phyloP scores from a whole-genome alignment of 352 stramenopile genomes.

The Phytophthora brassicae region DNA sequence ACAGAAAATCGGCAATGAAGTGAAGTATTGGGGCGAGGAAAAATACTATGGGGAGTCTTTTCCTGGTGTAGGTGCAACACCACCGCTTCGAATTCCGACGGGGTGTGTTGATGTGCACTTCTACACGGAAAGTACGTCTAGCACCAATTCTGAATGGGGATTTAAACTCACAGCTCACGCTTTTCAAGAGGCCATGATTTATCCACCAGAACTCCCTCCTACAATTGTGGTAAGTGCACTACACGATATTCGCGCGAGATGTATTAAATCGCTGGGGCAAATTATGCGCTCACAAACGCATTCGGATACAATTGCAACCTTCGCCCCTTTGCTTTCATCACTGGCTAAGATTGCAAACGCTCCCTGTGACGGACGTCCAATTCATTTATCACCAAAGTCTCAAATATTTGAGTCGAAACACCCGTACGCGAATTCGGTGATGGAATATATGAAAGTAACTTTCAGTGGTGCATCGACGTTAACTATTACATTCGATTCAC shows the following conservation, averaged over 20 bases:
- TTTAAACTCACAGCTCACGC: conserved; percentile 80
- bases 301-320: conserved; percentile 11
- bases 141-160: conserved; percentile 63
- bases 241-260: conserved; percentile 57
- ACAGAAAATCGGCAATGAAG: conserved; percentile 13
- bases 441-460: conserved; percentile 79
- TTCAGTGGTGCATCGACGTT: conserved; percentile 69
- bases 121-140: conserved; percentile 54
- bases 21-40: conserved; percentile 65
- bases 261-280: conserved; percentile 52
- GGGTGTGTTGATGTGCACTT: conserved; percentile 72
- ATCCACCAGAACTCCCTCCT: conserved; percentile 62
- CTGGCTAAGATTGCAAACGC: conserved; percentile 51
- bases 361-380: conserved; percentile 44
- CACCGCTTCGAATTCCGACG: conserved; percentile 66
- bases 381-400: conserved; percentile 46
- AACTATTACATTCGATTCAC: conserved; percentile 72
- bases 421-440: conserved; percentile 78
- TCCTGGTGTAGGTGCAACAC: conserved; percentile 55
- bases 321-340: conserved; percentile 29
- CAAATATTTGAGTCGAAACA: conserved; percentile 87
- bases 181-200: conserved; percentile 52
- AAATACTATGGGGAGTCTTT: conserved; percentile 77
- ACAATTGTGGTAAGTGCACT: conserved; percentile 38
- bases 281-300: conserved; percentile 32